Evolutionary conservation across 208 protist genomes (phyloP), one percentile per base, ranked within the genome.

Genomic region (Acanthamoeba culbertsoni): DNA sequence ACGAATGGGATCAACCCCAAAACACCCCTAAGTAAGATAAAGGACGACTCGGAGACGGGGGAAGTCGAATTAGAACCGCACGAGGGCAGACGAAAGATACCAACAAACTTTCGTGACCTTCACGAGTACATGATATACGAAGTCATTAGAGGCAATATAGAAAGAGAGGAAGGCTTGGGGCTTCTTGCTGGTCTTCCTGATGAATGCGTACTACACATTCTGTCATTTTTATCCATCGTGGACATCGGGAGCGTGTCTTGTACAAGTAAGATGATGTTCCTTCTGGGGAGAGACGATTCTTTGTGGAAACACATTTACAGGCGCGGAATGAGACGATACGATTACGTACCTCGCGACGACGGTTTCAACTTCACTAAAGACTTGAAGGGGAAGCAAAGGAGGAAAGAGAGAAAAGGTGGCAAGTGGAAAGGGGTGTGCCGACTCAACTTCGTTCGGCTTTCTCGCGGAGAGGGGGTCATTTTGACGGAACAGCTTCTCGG

Each of bases 161-260:
- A 68, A 8, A 37, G 71, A 42, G 71, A 82, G 28, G 33, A 82
- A 31, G 42, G 71, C 16, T 35, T 82, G 71, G 71, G 71, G 23
- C 10, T 8, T 8, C 28, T 82, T 6, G 33, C 71, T 23, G 23
- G 35, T 35, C 71, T 82, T 8, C 71, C 71, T 6, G 71, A 82
- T 82, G 71, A 82, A 82, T 82, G 71, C 42, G 6, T 82, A 7
- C 33, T 82, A 12, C 71, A 82, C 71, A 35, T 82, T n/a, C 71
- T 82, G 16, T 82, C 71, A 12, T 82, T 82, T 23, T 46, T 42
- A 7, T 7, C 5, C 16, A 7, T 82, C 35, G 7, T 18, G 33
- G 71, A 82, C 71, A 14, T 82, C 42, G 33, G 40, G 6, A 82
- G 28, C 71, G 28, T 46, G 28, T 82, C 40, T 16, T 82, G 71